Percentiles rank a stretch among this genome's conserved stretches.
Conservation (phyloP, 192 early-diverging fungal species). For the Coemansia sp. region DNA sequence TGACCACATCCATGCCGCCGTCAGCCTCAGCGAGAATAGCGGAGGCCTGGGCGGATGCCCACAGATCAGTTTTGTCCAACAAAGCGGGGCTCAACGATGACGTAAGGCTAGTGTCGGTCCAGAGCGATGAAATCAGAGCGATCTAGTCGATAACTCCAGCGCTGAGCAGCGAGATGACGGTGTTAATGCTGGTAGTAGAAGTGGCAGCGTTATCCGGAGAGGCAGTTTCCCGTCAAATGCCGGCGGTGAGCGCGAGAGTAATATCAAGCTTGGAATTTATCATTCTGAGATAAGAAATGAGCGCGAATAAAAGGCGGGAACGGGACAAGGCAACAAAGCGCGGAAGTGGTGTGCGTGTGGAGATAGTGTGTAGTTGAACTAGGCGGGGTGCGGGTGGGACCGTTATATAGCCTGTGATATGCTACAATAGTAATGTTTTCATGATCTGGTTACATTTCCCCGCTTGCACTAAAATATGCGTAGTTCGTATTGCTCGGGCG, state of each 20-base stretch:
- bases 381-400: too few species aligned
- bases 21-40: too few species aligned
- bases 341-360: not conserved
- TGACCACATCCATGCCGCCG: not conserved
- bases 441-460: not conserved
- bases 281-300: not conserved
- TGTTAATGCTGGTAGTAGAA: not conserved
- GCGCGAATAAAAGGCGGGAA: not conserved
- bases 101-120: not conserved
- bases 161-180: not conserved
- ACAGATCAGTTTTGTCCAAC: not conserved
- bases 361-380: not conserved
- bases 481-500: not conserved
- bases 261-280: not conserved
- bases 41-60: not conserved
- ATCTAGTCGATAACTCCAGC: not conserved
- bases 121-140: not conserved
- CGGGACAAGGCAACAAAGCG: not conserved
- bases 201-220: not conserved
- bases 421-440: too few species aligned
- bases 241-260: not conserved
- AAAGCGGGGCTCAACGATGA: not conserved
- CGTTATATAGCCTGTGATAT: too few species aligned
- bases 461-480: too few species aligned
- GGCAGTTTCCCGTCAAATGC: not conserved